A percentile compares a stretch with the other conserved stretches of the same genome.
These are phyloP conservation scores for Taxillus chinensis DNA, from an alignment of 164 flowering plant genomes.

Conservation along the genomic window DNA sequence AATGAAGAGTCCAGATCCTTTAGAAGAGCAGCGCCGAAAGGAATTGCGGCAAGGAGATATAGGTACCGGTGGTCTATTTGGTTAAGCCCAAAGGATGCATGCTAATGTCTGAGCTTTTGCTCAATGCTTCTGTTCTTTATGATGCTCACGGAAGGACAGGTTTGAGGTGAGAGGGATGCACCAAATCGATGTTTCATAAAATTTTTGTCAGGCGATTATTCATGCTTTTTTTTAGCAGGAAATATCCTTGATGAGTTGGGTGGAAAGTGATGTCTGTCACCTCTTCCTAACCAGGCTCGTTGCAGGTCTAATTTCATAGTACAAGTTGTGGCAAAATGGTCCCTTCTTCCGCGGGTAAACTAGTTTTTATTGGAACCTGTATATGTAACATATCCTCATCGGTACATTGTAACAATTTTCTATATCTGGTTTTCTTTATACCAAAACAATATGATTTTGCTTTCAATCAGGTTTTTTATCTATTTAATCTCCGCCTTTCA, in stretches of 20 bases:
- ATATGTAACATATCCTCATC: slow-evolving; percentile 16
- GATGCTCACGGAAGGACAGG: slow-evolving; percentile 2
- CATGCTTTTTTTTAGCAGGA: slow-evolving; percentile 61
- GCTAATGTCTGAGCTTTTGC: slow-evolving; percentile 9
- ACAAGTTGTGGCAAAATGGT: slow-evolving; percentile 61
- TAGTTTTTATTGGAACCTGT: slow-evolving; percentile 30
- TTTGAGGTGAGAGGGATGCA: slow-evolving; percentile 43
- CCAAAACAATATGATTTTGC: no score
- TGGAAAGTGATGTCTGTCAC: slow-evolving; percentile 15
- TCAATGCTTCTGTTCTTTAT: slow-evolving; percentile 2
- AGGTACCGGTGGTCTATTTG: slow-evolving; percentile 70
- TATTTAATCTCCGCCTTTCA: no score
- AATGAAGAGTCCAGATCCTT: slow-evolving; percentile 87
- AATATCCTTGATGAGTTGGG: slow-evolving; percentile 14
- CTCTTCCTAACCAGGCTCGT: slow-evolving; percentile 14
- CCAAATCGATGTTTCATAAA: slow-evolving; percentile 31
- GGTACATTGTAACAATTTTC: no score
- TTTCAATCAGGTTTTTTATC: no score
- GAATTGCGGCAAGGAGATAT: slow-evolving; percentile 62
- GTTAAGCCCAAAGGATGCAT: slow-evolving; percentile 18
- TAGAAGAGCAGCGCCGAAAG: slow-evolving; percentile 76
- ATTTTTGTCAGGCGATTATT: slow-evolving; percentile 13
- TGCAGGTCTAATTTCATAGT: slow-evolving; percentile 40
- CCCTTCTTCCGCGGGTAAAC: slow-evolving; percentile 5
- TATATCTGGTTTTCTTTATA: no score